These are phyloP conservation scores for Solanum rostratum DNA, from an alignment of 257 asterid genomes.

Conservation along the genomic window DNA sequence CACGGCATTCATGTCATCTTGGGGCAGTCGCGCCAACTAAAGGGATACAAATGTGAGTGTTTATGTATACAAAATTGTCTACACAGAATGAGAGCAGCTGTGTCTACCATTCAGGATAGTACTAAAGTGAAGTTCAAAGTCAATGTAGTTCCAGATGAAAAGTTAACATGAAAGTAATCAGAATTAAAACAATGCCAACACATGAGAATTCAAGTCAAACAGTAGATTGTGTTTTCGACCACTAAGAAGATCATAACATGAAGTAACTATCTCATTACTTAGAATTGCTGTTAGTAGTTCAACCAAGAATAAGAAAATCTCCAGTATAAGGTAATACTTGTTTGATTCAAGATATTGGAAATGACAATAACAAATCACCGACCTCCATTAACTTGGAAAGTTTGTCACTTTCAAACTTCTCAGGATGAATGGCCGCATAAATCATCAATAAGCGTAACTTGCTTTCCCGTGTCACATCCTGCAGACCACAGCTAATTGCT, in stretches of 20 bases:
- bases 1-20: constrained; percentile 80
- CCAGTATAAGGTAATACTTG: background rate
- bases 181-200: background rate
- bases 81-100: background rate
- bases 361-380: background rate
- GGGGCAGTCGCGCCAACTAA: constrained; percentile 81
- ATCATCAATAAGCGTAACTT: constrained; percentile 93
- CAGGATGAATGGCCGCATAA: constrained; percentile 90
- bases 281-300: background rate
- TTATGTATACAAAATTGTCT: background rate
- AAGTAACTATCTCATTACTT: background rate
- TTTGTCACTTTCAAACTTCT: constrained; percentile 85
- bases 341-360: background rate
- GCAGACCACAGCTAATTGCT: constrained; percentile 16
- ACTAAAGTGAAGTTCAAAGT: background rate
- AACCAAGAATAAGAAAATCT: background rate
- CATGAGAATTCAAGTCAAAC: background rate
- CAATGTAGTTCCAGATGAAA: background rate
- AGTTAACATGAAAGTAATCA: background rate
- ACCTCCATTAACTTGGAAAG: constrained; percentile 92
- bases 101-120: background rate
- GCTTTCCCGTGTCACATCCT: constrained; percentile 82
- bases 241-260: background rate
- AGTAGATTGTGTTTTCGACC: background rate
- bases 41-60: background rate